phyloP scores from a whole-genome alignment of 2,329 filamentous ascomycete genomes.

The Tolypocladium tropicale region DNA sequence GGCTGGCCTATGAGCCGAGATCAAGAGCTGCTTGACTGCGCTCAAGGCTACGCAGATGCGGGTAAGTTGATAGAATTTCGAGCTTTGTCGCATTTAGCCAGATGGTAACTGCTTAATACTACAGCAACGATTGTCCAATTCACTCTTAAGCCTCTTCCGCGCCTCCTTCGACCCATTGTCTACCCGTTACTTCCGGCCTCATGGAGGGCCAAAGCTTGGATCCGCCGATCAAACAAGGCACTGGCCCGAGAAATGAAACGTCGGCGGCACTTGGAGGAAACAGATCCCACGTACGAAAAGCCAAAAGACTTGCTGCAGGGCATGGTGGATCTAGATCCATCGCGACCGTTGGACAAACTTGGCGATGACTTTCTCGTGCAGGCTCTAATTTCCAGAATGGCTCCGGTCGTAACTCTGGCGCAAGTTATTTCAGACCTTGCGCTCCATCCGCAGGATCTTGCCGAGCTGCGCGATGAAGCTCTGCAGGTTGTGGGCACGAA shows the following conservation, averaged over 20 bases:
- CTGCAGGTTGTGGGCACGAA: neutral
- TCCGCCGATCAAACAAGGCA: neutral
- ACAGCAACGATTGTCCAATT: neutral
- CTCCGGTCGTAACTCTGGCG: neutral
- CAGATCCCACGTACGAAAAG: neutral
- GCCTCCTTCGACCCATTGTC: neutral
- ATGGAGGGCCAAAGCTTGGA: neutral
- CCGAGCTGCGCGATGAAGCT: neutral
- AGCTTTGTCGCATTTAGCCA: neutral
- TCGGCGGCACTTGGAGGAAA: neutral
- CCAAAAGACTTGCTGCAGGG: neutral
- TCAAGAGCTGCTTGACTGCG: neutral
- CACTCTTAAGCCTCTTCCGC: neutral
- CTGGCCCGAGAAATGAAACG: neutral
- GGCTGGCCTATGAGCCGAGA: neutral
- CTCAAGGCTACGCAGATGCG: neutral
- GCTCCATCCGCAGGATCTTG: neutral
- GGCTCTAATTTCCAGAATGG: neutral
- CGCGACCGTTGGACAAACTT: neutral
- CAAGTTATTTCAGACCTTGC: neutral
- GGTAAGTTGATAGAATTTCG: neutral
- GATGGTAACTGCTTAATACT: neutral
- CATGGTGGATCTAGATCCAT: neutral
- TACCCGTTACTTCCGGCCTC: neutral
- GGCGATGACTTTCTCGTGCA: neutral